These are phyloP conservation scores for Colletotrichum higginsianum DNA, from an alignment of 2,329 filamentous ascomycete species.

Conservation along the genomic window DNA sequence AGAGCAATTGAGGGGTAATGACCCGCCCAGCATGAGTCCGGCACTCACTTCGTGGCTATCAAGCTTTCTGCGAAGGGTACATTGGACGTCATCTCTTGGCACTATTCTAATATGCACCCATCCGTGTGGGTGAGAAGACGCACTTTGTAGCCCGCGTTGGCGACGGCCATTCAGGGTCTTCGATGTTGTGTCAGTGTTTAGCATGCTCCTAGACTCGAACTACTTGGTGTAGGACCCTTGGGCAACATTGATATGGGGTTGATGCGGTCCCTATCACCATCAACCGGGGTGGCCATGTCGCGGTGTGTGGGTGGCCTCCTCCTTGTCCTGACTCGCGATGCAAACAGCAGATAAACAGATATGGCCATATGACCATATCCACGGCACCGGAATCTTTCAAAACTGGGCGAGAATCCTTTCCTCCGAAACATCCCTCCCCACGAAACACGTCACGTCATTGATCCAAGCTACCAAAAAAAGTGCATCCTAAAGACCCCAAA, in stretches of 20 bases:
- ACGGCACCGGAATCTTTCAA: not conserved
- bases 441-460: not conserved
- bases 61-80: conserved; percentile 4
- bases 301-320: not conserved
- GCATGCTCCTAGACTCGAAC: no score
- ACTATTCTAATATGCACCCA: not conserved
- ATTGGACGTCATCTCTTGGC: not conserved
- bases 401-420: not conserved
- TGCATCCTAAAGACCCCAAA: not conserved
- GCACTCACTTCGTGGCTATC: not conserved
- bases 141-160: not conserved
- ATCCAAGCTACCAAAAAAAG: not conserved
- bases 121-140: no score
- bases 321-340: conserved; percentile 33
- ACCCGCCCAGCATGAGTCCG: not conserved
- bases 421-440: not conserved
- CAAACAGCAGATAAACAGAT: conserved; percentile 19
- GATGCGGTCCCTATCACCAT: conserved; percentile 10
- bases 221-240: not conserved
- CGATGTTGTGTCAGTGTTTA: no score
- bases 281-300: conserved; percentile 28
- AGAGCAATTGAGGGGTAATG: conserved; percentile 5
- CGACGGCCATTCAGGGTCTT: not conserved
- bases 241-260: conserved; percentile 14
- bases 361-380: not conserved